Evolutionary conservation across 352 stramenopile genomes (phyloP), one percentile per base, ranked within the genome.

Genomic region (Blastocystis hominis): DNA sequence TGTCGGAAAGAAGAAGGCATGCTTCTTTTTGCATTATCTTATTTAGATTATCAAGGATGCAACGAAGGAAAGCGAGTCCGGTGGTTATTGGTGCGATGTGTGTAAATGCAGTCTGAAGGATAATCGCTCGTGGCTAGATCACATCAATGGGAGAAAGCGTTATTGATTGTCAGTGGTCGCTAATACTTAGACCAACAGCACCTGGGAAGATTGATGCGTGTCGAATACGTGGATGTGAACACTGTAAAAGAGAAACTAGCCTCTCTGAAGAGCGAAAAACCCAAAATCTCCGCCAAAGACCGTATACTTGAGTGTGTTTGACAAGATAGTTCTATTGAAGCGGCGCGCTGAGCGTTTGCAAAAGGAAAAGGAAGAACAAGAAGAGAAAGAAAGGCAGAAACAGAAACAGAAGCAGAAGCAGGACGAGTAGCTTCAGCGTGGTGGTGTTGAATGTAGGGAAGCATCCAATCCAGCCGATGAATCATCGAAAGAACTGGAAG

Each of bases 81-180:
- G 93, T 34, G 94, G 93, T 1, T 97, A 95, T 90, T 97, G 92
- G 86, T 97, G 94, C 78, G 94, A 97, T 84, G 93, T 96, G 34
- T 97, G 94, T 78, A 94, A 97, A 79, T 93, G 91, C 87, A 91
- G 92, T 2, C 90, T 97, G 50, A 97, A 97, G 90, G 94, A 97
- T 88, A 96, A 93, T 64, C 92, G 96, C 62, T 93, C 93, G 78
- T 97, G 96, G 80, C 90, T 97, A 63, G 94, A 97, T 90, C 94
- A 97, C 88, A 96, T 97, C 90, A 97, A 97, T 89, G 94, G 94
- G 88, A 96, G 96, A 92, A 94, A 94, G 88, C 94, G 93, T 96
- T 92, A 3, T 79, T 34, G 20, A 34, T 24, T 55, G 55, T 34
- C 30, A 9, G 36, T 34, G 44, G 24, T 30, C 24, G 24, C 24